A percentile compares a stretch with the other conserved stretches of the same genome.
Conservation (phyloP, 2,329 filamentous ascomycete species). For the Pestalotiopsis sp. region DNA sequence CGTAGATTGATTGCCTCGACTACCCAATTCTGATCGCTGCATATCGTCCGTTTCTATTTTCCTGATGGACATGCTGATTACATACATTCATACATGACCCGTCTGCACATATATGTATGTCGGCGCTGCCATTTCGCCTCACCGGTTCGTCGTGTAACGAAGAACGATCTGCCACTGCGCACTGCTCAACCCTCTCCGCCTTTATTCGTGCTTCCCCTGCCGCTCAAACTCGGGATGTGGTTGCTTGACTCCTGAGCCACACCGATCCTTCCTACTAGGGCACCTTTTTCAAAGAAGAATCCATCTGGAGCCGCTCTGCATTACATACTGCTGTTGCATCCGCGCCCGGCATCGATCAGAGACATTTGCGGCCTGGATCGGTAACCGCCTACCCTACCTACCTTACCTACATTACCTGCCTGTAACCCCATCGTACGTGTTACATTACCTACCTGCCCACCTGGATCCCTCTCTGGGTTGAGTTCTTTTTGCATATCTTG, state of each 20-base stretch:
- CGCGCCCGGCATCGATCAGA: constrained; percentile 9
- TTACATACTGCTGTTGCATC: constrained; percentile 26
- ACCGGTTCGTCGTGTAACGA: background rate
- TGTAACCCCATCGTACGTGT: background rate
- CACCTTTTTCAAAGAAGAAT: constrained; percentile 18
- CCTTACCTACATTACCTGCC: background rate
- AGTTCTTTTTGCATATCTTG: no score
- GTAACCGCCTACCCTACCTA: background rate
- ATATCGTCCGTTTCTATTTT: background rate
- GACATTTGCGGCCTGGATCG: background rate
- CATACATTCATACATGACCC: background rate
- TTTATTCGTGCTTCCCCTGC: background rate
- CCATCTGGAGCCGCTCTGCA: constrained; percentile 24
- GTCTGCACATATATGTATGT: constrained; percentile 3
- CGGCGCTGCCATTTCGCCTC: background rate
- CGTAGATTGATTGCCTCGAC: no score
- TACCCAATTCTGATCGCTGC: background rate
- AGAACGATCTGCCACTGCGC: background rate
- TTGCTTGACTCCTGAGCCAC: background rate
- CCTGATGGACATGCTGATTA: background rate
- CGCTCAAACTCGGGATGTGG: background rate
- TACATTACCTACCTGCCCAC: background rate
- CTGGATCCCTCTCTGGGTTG: background rate
- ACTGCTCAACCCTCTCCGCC: background rate
- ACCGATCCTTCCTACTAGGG: constrained; percentile 10